Evolutionary conservation across 768 basidiomycete species (phyloP).

Genomic region (Leccinum variicolor): DNA sequence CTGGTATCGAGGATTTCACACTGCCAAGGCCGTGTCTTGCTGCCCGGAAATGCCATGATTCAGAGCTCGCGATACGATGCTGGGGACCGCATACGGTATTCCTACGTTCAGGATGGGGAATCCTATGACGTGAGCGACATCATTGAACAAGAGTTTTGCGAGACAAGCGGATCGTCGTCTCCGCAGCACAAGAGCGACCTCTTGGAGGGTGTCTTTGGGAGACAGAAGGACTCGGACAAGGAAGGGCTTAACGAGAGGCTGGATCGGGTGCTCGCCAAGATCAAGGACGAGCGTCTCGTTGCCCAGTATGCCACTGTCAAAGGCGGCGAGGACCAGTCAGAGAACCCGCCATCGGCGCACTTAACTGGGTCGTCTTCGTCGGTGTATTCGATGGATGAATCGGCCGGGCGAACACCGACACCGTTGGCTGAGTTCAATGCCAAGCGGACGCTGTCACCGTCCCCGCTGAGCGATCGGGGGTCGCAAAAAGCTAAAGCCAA

Average conservation of each 20-base stretch:
- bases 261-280: conserved; percentile 75
- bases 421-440: conserved; percentile 13
- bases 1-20: no score
- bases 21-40: no score
- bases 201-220: no score
- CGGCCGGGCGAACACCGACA: conserved; percentile 29
- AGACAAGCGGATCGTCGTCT: conserved; percentile 34
- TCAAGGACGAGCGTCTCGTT: conserved; percentile 58
- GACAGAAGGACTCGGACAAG: no score
- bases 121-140: conserved; percentile 93
- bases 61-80: no score
- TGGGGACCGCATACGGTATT: no score
- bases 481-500: conserved; percentile 47
- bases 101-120: no score
- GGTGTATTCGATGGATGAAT: conserved; percentile 55
- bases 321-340: conserved; percentile 6
- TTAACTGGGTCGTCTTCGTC: conserved; percentile 37
- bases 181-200: conserved; percentile 48
- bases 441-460: conserved; percentile 24
- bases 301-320: conserved; percentile 21
- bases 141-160: conserved; percentile 85
- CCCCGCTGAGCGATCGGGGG: conserved; percentile 10
- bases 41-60: no score
- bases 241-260: no score
- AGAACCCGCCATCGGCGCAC: no score